A percentile compares a stretch with the other conserved stretches of the same genome.
phyloP scores from a whole-genome alignment of 768 basidiomycete genomes.

The Leccinum boreale region DNA sequence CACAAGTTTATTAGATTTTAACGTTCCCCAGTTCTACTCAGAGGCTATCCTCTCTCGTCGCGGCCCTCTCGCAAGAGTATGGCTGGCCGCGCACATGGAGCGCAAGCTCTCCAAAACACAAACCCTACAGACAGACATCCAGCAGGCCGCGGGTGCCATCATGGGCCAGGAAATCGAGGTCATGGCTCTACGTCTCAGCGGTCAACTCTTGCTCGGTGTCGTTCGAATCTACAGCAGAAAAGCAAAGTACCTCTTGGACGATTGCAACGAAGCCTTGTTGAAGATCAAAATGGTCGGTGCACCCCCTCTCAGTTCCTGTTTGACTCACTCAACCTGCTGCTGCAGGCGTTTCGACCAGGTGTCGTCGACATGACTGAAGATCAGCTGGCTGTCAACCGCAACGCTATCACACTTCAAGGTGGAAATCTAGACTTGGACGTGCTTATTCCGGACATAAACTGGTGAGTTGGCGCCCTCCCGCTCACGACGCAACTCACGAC shows the following conservation, averaged over 20 bases:
- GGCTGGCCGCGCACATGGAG: conserved; percentile 99
- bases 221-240: conserved; percentile 97
- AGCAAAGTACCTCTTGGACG: conserved; percentile 95
- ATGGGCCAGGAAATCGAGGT: conserved; percentile 89
- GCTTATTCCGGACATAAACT: conserved; percentile 75
- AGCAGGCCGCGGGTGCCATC: conserved; percentile 93
- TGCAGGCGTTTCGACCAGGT: conserved; percentile 89
- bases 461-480: conserved; percentile 41
- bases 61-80: conserved; percentile 93
- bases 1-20: background rate
- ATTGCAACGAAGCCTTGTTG: conserved; percentile 93
- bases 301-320: background rate
- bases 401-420: conserved; percentile 82
- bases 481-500: conserved; percentile 8
- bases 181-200: conserved; percentile 95
- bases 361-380: conserved; percentile 96
- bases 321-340: conserved; percentile 1
- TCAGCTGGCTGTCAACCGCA: conserved; percentile 81
- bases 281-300: conserved; percentile 86
- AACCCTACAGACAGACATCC: conserved; percentile 92
- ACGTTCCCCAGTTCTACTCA: conserved; percentile 69
- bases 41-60: conserved; percentile 92
- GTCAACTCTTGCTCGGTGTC: conserved; percentile 93
- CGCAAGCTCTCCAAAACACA: conserved; percentile 95
- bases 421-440: conserved; percentile 79